A percentile compares a stretch with the other conserved stretches of the same genome.
These are phyloP conservation scores for Adansonia grandidieri DNA, from an alignment of 441 rosid genomes.

Conservation along the genomic window DNA sequence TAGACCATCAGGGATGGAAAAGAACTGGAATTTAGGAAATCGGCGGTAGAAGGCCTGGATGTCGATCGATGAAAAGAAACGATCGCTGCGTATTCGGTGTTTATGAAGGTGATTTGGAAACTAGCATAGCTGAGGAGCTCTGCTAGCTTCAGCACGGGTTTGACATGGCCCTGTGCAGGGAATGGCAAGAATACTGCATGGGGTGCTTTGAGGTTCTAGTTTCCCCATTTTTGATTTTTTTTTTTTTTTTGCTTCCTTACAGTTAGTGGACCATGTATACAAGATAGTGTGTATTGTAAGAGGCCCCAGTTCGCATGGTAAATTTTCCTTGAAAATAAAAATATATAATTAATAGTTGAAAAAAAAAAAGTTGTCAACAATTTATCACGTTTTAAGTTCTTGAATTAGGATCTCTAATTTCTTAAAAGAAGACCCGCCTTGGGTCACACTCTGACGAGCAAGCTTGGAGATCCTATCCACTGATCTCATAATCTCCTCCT, in stretches of 20 bases:
- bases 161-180: constrained; percentile 42
- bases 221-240: neutral
- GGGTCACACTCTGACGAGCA: constrained; percentile 24
- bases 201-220: constrained; percentile 5
- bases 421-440: constrained; percentile 33
- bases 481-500: constrained; percentile 26
- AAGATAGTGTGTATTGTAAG: too few species aligned
- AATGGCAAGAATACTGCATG: constrained; percentile 34
- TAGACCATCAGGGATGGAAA: constrained; percentile 38
- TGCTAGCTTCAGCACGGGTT: constrained; percentile 41
- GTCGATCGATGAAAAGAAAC: constrained; percentile 21
- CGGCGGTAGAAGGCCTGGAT: neutral
- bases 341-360: too few species aligned
- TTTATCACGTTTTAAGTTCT: neutral
- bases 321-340: too few species aligned
- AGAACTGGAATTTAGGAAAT: constrained; percentile 33
- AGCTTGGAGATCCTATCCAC: constrained; percentile 12
- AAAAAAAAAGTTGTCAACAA: too few species aligned
- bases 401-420: neutral
- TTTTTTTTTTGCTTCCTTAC: too few species aligned
- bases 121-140: constrained; percentile 37
- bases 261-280: too few species aligned
- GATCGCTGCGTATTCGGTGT: constrained; percentile 38
- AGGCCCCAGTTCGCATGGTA: too few species aligned
- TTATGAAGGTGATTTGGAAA: constrained; percentile 40